Evolutionary conservation across 331 rosid genomes (phyloP), one percentile per base, ranked within the genome.

Genomic region (Dryas integrifolia): DNA sequence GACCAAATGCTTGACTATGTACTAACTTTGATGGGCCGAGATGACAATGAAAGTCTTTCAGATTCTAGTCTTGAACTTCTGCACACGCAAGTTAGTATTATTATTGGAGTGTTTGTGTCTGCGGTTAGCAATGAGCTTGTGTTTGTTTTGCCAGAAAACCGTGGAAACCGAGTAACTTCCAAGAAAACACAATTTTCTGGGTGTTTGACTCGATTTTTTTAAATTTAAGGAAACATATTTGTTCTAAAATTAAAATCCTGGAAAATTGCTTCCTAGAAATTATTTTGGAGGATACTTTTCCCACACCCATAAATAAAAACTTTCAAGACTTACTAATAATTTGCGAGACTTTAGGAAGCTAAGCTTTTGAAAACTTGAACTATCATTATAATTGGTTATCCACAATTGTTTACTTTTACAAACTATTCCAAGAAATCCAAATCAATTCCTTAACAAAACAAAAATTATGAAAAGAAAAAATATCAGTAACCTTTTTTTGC

Each of bases 1-100:
- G 98, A 94, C 76, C 86, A 72, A 67, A 76, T 94, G 86, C 97
- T 94, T 76, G 96, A 94, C 81, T 94, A 85, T 80, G 85, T 84
- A 81, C 85, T 94, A 76, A 94, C 98, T 58, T 74, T 94, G 79
- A 94, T 89, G 97, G 96, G 98, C 0, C 87, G 92, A 70, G 98
- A 94, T 81, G 97, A 88, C 18, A 76, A 81, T 76, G 98, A 92
- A 72, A 83, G 91, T 57, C 85, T 85, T 88, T 78, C 83, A 69
- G 97, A 94, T 88, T 88, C 88, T 76, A 81, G 79, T 75, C 85
- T 83, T 77, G 98, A 94, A 76, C 89, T 91, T 75, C 72, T 91
- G 78, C 96, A 50, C 63, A 91, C 97, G 62, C 98, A 94, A 88
- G 98, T 94, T 76, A 52, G 85, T 70, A 70, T 69, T 78, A 57